A percentile compares a stretch with the other conserved stretches of the same genome.
Conservation (phyloP, 345 rosid species). For the Punica granatum region DNA sequence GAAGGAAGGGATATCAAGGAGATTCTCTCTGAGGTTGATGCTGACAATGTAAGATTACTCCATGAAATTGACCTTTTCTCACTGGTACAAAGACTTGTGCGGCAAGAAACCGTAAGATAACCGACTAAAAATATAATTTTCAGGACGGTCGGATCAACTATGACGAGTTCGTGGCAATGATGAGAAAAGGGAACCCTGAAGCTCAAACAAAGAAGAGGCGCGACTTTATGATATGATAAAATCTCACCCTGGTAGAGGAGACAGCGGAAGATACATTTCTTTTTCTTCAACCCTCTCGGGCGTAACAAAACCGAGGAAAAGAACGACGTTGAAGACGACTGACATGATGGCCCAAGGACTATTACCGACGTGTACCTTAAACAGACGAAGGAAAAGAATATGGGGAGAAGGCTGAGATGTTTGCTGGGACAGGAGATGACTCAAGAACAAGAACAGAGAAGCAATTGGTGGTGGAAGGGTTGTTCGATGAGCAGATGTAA, state of each 20-base stretch:
- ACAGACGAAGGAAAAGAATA: background rate
- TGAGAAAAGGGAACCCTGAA: conserved; percentile 91
- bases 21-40: conserved; percentile 37
- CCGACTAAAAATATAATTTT: background rate
- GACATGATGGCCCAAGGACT: background rate
- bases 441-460: background rate
- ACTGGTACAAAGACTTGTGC: background rate
- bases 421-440: background rate
- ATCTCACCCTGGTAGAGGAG: background rate
- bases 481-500: background rate
- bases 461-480: background rate
- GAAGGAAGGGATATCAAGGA: conserved; percentile 45
- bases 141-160: conserved; percentile 93
- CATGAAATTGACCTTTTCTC: background rate
- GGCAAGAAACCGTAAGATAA: background rate
- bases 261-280: background rate
- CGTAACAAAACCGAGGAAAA: background rate
- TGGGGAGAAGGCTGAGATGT: background rate
- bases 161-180: conserved; percentile 94
- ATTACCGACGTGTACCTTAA: background rate
- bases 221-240: conserved; percentile 32
- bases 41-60: conserved; percentile 27
- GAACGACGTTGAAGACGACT: background rate
- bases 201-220: conserved; percentile 86
- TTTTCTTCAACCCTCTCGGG: background rate